Evolutionary conservation across 768 basidiomycete species (phyloP).

Genomic region (Arthromyces matolae): DNA sequence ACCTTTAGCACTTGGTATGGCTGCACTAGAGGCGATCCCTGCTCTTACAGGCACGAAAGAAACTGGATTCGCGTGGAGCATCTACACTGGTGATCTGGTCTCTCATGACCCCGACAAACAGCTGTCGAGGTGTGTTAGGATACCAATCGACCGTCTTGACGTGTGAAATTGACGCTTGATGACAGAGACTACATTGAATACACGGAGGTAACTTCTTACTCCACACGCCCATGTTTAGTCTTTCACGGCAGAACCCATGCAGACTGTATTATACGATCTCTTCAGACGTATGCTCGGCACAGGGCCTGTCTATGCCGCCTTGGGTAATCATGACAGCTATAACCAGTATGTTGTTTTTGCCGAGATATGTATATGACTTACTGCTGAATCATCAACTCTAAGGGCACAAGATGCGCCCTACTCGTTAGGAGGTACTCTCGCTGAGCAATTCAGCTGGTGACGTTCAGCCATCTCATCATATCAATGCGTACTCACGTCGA

Average conservation of each 20-base stretch:
- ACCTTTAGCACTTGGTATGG: conserved; percentile 54
- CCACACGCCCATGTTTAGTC: background rate
- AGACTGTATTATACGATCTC: conserved; percentile 66
- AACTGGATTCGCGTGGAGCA: conserved; percentile 58
- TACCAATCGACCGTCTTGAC: background rate
- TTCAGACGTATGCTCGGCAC: conserved; percentile 58
- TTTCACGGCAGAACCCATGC: background rate
- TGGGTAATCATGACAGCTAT: conserved; percentile 78
- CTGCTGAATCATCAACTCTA: conserved; percentile 2
- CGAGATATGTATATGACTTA: background rate
- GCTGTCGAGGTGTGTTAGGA: conserved; percentile 47
- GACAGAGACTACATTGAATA: conserved; percentile 56
- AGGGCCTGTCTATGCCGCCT: conserved; percentile 70
- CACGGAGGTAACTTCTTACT: conserved; percentile 44
- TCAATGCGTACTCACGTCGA: background rate
- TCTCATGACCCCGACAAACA: conserved; percentile 69
- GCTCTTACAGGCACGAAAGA: conserved; percentile 55
- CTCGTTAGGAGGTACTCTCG: conserved; percentile 50
- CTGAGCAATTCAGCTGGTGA: conserved; percentile 64
- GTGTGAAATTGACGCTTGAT: background rate
- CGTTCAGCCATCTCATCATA: too few relatives aligned
- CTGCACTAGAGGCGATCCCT: conserved; percentile 67
- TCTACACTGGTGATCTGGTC: conserved; percentile 74
- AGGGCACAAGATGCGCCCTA: conserved; percentile 62
- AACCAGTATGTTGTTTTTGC: conserved; percentile 46